phyloP scores from a whole-genome alignment of 257 asterid genomes.

The Solanum lycopersicoides region DNA sequence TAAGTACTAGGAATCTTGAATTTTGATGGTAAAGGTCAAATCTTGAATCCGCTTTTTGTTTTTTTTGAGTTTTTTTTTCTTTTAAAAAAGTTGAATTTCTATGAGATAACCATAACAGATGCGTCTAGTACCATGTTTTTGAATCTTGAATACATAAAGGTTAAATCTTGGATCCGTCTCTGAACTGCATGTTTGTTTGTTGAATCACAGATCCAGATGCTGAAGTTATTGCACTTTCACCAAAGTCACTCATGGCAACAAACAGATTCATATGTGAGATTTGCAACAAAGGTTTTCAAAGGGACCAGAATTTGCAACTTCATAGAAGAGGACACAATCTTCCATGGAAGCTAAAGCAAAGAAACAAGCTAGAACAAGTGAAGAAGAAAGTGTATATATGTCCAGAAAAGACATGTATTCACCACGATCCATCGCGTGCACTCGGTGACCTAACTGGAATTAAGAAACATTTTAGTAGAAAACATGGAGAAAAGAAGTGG shows the following conservation, averaged over 20 bases:
- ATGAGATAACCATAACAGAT: not conserved
- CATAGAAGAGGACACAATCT: constrained; percentile 90
- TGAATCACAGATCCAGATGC: constrained; percentile 77
- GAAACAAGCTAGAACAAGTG: constrained; percentile 39
- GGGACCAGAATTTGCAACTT: constrained; percentile 90
- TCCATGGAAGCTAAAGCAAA: constrained; percentile 93
- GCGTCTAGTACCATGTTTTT: not conserved
- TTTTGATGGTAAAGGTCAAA: not conserved
- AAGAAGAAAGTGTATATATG: constrained; percentile 80
- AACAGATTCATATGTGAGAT: constrained; percentile 85
- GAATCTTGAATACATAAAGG: not conserved
- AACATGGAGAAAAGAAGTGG: constrained; percentile 96
- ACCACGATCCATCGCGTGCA: constrained; percentile 77
- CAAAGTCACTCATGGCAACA: constrained; percentile 83
- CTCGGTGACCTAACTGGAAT: constrained; percentile 89
- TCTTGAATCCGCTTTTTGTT: not conserved
- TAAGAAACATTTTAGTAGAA: constrained; percentile 83
- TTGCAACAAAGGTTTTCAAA: constrained; percentile 89
- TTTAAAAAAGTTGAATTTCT: not conserved
- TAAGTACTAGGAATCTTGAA: not conserved
- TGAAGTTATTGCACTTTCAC: constrained; percentile 80
- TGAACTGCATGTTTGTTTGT: not conserved
- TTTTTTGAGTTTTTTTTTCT: not conserved
- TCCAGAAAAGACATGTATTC: constrained; percentile 84
- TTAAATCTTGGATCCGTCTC: not conserved